These are phyloP conservation scores for Zelopaecilomyces penicillatus DNA, from an alignment of 2,329 filamentous ascomycete genomes.

Conservation along the genomic window DNA sequence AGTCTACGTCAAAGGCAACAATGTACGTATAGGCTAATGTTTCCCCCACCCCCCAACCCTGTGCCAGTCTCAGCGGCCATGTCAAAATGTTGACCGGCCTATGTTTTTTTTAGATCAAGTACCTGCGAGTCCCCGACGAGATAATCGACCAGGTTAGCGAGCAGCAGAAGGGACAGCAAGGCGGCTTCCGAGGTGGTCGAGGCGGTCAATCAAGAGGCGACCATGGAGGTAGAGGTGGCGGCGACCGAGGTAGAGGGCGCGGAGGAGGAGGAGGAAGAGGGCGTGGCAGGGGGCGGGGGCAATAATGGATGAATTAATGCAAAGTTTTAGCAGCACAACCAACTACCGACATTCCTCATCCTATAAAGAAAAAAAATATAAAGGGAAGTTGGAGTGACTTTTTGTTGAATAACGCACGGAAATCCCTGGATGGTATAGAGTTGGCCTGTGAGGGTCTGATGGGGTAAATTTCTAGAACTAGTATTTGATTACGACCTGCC, in stretches of 20 bases:
- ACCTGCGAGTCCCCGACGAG: constrained; percentile 90
- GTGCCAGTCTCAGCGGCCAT: too few species aligned
- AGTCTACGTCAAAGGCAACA: constrained; percentile 95
- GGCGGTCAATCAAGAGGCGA: constrained; percentile 51
- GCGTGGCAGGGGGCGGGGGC: constrained; percentile 26
- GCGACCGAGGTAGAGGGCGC: constrained; percentile 33
- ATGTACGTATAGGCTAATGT: constrained; percentile 49
- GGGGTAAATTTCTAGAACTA: too few species aligned
- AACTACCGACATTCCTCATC: too few species aligned
- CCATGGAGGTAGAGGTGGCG: constrained; percentile 45
- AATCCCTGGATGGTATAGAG: too few species aligned
- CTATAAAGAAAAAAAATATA: too few species aligned
- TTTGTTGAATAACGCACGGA: too few species aligned
- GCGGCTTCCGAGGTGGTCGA: constrained; percentile 57
- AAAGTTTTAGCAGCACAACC: too few species aligned
- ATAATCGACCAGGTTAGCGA: constrained; percentile 93
- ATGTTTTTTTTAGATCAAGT: constrained; percentile 69
- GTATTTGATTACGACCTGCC: too few species aligned
- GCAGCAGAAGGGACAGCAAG: constrained; percentile 66
- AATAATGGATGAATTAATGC: constrained; percentile 12
- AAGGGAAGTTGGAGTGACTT: too few species aligned
- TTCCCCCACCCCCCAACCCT: too few species aligned
- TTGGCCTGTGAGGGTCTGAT: too few species aligned
- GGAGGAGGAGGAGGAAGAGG: constrained; percentile 31
- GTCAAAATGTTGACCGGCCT: too few species aligned